Base-by-base conservation (phyloP, 2,329 filamentous ascomycete species). In the Pseudogymnoascus sp. region DNA sequence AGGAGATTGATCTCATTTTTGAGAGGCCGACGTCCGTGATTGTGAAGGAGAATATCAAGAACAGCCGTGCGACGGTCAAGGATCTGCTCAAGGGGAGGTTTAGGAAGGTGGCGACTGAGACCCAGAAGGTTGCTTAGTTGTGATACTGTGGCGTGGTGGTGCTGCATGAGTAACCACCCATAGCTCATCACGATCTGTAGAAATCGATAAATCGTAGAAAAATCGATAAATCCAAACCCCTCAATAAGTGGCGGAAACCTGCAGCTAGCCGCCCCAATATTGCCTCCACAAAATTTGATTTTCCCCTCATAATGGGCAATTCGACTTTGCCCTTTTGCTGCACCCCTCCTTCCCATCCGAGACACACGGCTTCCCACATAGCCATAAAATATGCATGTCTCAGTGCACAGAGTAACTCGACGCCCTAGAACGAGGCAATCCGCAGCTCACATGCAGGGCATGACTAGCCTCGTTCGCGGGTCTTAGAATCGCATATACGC, bases 1-100 rank as follows among this genome's bases (percentile, higher is more conserved):
- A 90, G 74, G 87, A 90, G 73, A 89, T 90, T 63, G 87, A 90
- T 64, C 75, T 84, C 38, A 76, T 90, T 17, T 89, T 90, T 71
- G 79, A 81, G 59, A 79, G 81, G 64, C 86, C 87, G 0, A 90
- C 87, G 0, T 75, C 76, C 42, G 80, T 86, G 48, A 78, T 89
- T 48, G 85, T 89, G 0, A 77, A 75, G 63, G 78, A 86, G 75
- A 89, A 88, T 68, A 64, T 78, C 38, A 72, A 73, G n/a, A 75
- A 55, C 6, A 55, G 48, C 9, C 6, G 27, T 8, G 48, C 48
- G 9, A 55, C 48, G 9, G 25, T 21, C 17, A 33, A 6, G 7
- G 59, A 61, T 55, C 17, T 61, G n/a, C 4, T 61, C 35, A 35
- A 8, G 31, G 36, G 36, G 21, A 44, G 59, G 10, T 61, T 39